A percentile compares a stretch with the other conserved stretches of the same genome.
Evolutionary conservation across 495 filamentous ascomycete species (phyloP).

Genomic region (Penicillium egyptiacum): DNA sequence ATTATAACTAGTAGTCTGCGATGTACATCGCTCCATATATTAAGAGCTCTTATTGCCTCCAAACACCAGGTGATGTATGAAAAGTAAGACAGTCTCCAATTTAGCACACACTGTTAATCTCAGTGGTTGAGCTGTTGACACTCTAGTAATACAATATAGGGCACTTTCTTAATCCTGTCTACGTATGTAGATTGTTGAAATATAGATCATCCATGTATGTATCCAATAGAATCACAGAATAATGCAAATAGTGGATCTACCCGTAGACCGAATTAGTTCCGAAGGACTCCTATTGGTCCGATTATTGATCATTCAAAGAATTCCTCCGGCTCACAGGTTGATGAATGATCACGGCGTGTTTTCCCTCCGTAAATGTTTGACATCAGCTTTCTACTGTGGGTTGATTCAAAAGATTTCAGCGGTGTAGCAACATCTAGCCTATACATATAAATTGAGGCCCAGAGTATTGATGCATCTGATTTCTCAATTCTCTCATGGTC

Average conservation of each 20-base stretch:
- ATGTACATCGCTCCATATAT: too few relatives aligned
- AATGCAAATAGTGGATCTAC: background rate
- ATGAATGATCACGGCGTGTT: background rate
- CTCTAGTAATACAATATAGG: background rate
- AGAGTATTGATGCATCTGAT: background rate
- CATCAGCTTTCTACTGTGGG: background rate
- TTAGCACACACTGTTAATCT: too few relatives aligned
- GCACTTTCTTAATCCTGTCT: too few relatives aligned
- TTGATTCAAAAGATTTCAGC: background rate
- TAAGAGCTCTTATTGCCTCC: too few relatives aligned
- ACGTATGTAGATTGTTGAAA: background rate
- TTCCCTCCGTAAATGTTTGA: background rate
- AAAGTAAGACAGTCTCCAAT: too few relatives aligned
- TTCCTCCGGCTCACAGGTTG: background rate
- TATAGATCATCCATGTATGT: background rate
- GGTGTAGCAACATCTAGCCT: background rate
- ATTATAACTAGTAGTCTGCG: too few relatives aligned
- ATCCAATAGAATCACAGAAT: background rate
- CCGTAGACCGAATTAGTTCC: background rate
- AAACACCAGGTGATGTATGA: too few relatives aligned
- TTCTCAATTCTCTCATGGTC: background rate
- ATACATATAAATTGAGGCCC: background rate
- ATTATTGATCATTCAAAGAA: conserved; percentile 3
- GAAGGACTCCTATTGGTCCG: background rate
- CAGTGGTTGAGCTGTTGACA: background rate